Conservation (phyloP, 352 stramenopile genomes). For the Globisporangium echinulatum region DNA sequence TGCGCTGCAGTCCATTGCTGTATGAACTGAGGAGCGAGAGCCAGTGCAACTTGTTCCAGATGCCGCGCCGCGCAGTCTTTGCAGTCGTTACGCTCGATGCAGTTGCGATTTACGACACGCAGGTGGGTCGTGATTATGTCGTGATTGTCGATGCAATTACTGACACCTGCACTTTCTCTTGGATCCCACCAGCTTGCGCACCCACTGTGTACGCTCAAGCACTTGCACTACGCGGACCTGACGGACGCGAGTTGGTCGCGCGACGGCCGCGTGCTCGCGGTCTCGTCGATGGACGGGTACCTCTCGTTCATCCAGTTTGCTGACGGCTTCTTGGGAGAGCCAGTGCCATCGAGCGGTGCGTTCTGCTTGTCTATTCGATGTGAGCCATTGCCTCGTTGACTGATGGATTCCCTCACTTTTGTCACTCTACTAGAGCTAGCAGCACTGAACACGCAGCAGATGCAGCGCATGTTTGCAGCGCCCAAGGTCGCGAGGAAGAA, state of each 20-base stretch:
- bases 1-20: constrained; percentile 91
- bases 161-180: not conserved
- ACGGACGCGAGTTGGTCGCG: constrained; percentile 91
- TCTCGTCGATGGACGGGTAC: constrained; percentile 95
- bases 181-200: constrained; percentile 16
- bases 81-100: constrained; percentile 91
- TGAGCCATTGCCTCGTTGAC: not conserved
- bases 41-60: constrained; percentile 71
- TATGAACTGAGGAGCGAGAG: constrained; percentile 67
- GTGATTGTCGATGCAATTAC: not conserved
- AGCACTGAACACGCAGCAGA: constrained; percentile 44
- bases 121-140: constrained; percentile 30
- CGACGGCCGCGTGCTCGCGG: constrained; percentile 88
- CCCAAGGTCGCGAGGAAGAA: constrained; percentile 67
- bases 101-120: constrained; percentile 94
- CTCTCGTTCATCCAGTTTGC: constrained; percentile 91
- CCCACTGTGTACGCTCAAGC: constrained; percentile 86
- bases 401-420: not conserved
- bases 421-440: constrained; percentile 25
- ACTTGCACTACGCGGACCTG: constrained; percentile 93
- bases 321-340: constrained; percentile 73
- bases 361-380: not conserved
- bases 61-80: constrained; percentile 86
- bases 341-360: constrained; percentile 15
- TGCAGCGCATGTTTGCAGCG: constrained; percentile 48